phyloP scores from a whole-genome alignment of 83 land plant genomes.

The Isoetes engelmannii region DNA sequence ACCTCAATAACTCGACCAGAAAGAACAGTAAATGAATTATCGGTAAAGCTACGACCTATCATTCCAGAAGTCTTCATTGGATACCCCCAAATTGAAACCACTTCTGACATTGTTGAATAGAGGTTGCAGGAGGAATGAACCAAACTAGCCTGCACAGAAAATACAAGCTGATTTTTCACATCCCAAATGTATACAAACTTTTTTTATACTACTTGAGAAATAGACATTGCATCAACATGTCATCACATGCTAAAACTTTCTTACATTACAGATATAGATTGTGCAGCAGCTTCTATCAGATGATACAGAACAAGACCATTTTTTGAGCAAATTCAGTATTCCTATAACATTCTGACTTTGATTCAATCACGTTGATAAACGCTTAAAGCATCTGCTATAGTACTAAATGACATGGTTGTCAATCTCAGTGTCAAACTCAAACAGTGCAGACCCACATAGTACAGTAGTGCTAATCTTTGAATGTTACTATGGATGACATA shows the following conservation, averaged over 20 bases:
- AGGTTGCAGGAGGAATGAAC: slow-evolving; percentile 14
- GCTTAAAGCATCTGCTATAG: no score
- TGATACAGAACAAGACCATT: no score
- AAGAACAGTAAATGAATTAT: slow-evolving; percentile 10
- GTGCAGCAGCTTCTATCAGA: no score
- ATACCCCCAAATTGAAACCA: slow-evolving; percentile 18
- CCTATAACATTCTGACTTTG: not conserved
- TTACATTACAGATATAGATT: no score
- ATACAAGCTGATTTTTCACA: no score
- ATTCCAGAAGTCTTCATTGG: slow-evolving; percentile 10
- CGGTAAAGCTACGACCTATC: slow-evolving; percentile 9
- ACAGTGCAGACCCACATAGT: no score
- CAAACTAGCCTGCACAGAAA: slow-evolving; percentile 6
- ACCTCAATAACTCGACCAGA: slow-evolving; percentile 21
- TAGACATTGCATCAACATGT: no score
- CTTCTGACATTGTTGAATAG: slow-evolving; percentile 9
- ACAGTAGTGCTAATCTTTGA: no score
- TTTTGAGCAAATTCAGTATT: no score
- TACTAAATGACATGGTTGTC: not conserved
- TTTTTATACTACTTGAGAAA: no score
- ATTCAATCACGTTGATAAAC: not conserved
- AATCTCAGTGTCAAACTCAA: not conserved
- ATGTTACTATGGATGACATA: not conserved
- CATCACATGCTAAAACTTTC: no score
- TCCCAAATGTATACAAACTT: no score